phyloP scores from a whole-genome alignment of 306 rosid species.

The Trichosanthes cucumerina region DNA sequence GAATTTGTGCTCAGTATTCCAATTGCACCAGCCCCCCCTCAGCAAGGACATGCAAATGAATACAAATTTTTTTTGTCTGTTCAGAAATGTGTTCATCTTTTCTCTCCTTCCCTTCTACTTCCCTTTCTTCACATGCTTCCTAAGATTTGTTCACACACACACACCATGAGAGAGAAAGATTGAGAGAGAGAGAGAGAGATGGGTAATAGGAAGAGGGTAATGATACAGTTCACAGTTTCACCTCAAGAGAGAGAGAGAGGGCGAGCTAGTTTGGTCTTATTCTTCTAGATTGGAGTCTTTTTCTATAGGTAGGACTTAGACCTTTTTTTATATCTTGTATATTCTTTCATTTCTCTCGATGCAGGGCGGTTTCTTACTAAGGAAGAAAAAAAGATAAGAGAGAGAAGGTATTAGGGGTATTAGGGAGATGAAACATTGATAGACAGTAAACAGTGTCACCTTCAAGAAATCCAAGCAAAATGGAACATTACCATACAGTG shows the following conservation, averaged over 20 bases:
- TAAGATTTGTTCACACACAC: background rate
- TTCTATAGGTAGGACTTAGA: background rate
- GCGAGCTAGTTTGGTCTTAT: background rate
- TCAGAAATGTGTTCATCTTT: background rate
- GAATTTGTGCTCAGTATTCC: slow-evolving; percentile 5
- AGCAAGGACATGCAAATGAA: slow-evolving; percentile 7
- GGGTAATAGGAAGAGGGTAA: background rate
- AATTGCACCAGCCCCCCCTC: background rate
- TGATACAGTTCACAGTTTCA: background rate
- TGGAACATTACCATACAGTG: background rate
- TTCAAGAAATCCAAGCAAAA: slow-evolving; percentile 5
- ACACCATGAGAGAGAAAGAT: background rate
- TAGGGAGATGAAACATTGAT: background rate
- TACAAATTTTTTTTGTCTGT: slow-evolving; percentile 12
- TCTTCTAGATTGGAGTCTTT: background rate
- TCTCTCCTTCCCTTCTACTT: background rate
- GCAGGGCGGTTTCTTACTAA: background rate
- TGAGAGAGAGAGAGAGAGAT: background rate
- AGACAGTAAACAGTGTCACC: background rate
- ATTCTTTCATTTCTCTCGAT: too few relatives aligned
- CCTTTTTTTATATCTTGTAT: too few relatives aligned
- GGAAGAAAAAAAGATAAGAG: background rate
- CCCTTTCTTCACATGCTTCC: slow-evolving; percentile 4
- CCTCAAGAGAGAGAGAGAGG: background rate
- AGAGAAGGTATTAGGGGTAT: background rate